phyloP scores from a whole-genome alignment of 257 asterid genomes.

The Ajuga chamaepitys region DNA sequence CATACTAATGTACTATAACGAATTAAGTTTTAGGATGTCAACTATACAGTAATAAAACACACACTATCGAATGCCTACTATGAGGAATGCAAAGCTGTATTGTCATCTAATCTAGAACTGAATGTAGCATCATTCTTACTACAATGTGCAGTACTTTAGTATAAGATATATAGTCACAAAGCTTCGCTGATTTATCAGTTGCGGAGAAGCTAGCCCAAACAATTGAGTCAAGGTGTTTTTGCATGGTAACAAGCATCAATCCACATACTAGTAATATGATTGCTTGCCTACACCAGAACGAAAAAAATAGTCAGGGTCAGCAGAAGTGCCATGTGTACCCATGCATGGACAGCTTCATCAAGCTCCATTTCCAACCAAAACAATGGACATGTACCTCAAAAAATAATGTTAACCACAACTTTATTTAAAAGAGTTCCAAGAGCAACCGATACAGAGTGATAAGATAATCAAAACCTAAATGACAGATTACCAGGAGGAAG shows the following conservation, averaged over 20 bases:
- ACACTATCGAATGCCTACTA: neutral
- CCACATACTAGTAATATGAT: neutral
- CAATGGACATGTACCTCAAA: no score
- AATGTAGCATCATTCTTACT: neutral
- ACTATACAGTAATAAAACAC: neutral
- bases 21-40: neutral
- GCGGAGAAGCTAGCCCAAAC: neutral
- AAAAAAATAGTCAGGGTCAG: neutral
- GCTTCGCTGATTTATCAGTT: neutral
- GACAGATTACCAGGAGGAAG: no score
- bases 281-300: neutral
- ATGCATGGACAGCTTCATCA: neutral
- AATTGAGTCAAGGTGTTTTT: neutral
- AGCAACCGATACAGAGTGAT: neutral
- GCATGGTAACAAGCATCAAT: neutral
- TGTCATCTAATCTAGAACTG: neutral
- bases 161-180: neutral
- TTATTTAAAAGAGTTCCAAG: neutral
- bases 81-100: neutral
- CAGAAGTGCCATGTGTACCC: neutral
- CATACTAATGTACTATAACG: neutral
- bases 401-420: no score
- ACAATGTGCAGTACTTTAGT: neutral
- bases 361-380: slow-evolving; percentile 1
- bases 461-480: neutral